Evolutionary conservation across 2,329 filamentous ascomycete genomes (phyloP).

Genomic region (Daldinia sp.): DNA sequence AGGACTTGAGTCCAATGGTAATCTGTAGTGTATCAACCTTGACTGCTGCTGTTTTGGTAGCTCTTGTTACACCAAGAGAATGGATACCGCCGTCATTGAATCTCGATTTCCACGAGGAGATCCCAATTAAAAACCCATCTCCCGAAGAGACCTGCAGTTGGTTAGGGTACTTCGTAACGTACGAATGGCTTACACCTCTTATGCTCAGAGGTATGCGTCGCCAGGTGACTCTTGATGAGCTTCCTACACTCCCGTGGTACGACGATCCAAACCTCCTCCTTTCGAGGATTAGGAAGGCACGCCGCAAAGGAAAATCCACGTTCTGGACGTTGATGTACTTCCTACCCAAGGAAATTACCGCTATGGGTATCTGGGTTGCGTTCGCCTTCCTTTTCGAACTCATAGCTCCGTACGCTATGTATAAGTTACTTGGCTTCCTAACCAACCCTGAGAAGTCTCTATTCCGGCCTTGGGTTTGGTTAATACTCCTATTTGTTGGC

Average conservation of each 20-base stretch:
- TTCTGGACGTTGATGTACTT: constrained; percentile 60
- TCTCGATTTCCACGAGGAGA: constrained; percentile 55
- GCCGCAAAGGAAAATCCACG: constrained; percentile 58
- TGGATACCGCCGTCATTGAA: constrained; percentile 61
- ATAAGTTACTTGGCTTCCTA: constrained; percentile 65
- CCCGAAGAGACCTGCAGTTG: constrained; percentile 67
- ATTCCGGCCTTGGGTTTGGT: constrained; percentile 65
- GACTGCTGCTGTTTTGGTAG: constrained; percentile 55
- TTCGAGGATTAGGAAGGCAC: constrained; percentile 58
- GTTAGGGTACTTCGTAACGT: constrained; percentile 64
- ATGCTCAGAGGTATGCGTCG: constrained; percentile 61
- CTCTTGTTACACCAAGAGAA: constrained; percentile 62
- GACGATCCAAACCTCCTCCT: constrained; percentile 65
- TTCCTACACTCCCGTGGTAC: constrained; percentile 66
- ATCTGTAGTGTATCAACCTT: constrained; percentile 55
- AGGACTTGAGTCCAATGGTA: constrained; percentile 50
- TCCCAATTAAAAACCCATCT: constrained; percentile 55
- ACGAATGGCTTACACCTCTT: constrained; percentile 63
- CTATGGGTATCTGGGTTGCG: constrained; percentile 60
- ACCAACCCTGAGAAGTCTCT: constrained; percentile 58
- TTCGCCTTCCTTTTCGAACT: constrained; percentile 60
- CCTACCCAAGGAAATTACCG: constrained; percentile 56
- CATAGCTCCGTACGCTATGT: constrained; percentile 66
- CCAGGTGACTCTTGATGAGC: constrained; percentile 60
- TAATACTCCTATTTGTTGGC: constrained; percentile 65